These are phyloP conservation scores for Scopulariopsis brevicaulis DNA, from an alignment of 2,329 filamentous ascomycete species.

Conservation along the genomic window DNA sequence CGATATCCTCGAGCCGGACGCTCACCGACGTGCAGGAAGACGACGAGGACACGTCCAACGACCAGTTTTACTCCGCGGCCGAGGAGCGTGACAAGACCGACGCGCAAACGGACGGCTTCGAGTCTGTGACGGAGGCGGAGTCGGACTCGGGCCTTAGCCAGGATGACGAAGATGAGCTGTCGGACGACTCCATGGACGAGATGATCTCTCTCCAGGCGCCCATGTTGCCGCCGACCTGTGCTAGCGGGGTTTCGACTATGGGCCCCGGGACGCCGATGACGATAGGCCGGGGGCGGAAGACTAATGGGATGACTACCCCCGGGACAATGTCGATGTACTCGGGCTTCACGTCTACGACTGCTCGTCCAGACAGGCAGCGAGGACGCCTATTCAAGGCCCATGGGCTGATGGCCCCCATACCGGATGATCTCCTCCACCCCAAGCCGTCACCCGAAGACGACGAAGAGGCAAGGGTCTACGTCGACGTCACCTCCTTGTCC, in stretches of 20 bases:
- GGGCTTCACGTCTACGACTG: slow-evolving; percentile 73
- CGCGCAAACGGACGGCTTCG: slow-evolving; percentile 40
- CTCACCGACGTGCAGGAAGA: slow-evolving; percentile 49
- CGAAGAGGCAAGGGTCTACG: slow-evolving; percentile 80
- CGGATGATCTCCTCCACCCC: slow-evolving; percentile 72
- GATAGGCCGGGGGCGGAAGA: slow-evolving; percentile 48
- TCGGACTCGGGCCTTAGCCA: slow-evolving; percentile 52
- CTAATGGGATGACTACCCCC: slow-evolving; percentile 68
- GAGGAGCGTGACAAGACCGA: slow-evolving; percentile 62
- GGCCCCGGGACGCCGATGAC: slow-evolving; percentile 75
- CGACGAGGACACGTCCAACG: slow-evolving; percentile 75
- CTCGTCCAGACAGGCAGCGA: slow-evolving; percentile 57
- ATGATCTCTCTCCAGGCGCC: slow-evolving; percentile 85
- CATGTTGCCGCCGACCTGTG: slow-evolving; percentile 62
- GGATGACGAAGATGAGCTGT: slow-evolving; percentile 63
- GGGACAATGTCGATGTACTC: slow-evolving; percentile 68
- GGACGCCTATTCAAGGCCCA: slow-evolving; percentile 80
- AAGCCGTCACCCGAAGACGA: slow-evolving; percentile 70
- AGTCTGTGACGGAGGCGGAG: slow-evolving; percentile 48
- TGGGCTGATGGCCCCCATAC: slow-evolving; percentile 59
- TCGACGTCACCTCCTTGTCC: slow-evolving; percentile 74
- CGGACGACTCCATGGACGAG: slow-evolving; percentile 85
- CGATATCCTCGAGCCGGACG: slow-evolving; percentile 34
- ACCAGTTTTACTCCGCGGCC: slow-evolving; percentile 85
- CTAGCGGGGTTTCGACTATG: slow-evolving; percentile 69